Percentiles rank a stretch among this genome's conserved stretches.
These are phyloP conservation scores for Pseudogymnoascus sp. DNA, from an alignment of 2,329 filamentous ascomycete genomes.

Conservation along the genomic window DNA sequence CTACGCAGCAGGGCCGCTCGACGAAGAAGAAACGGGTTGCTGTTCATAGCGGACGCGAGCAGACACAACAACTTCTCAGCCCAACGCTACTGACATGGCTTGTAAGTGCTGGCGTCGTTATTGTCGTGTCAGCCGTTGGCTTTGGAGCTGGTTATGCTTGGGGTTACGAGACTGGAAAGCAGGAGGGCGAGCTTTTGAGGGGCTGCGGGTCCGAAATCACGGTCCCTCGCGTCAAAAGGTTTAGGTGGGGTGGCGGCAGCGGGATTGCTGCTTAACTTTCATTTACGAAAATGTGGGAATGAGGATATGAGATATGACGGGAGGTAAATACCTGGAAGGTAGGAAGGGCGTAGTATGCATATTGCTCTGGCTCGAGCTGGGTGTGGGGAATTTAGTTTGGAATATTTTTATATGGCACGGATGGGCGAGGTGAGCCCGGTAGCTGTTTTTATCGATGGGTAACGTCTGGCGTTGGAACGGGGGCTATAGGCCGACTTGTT, in stretches of 20 bases:
- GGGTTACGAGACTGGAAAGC: constrained; percentile 55
- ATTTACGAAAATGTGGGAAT: not conserved
- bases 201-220: constrained; percentile 31
- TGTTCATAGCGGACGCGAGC: constrained; percentile 26
- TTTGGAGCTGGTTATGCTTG: constrained; percentile 63
- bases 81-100: constrained; percentile 56
- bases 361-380: not conserved
- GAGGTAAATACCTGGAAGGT: not conserved
- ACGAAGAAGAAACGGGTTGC: constrained; percentile 34
- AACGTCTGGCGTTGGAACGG: not conserved
- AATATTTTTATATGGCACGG: not conserved
- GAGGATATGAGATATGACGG: not conserved
- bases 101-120: constrained; percentile 57
- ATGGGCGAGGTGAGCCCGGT: not conserved
- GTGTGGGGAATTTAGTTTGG: not conserved
- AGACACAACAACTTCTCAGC: constrained; percentile 35
- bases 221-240: constrained; percentile 24
- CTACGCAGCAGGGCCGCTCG: constrained; percentile 24
- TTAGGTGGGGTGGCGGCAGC: constrained; percentile 8
- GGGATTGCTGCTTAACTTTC: constrained; percentile 5
- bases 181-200: constrained; percentile 34
- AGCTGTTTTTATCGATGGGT: not conserved
- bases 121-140: constrained; percentile 58
- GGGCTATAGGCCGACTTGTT: not conserved
- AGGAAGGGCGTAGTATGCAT: not conserved